Evolutionary conservation across 257 asterid species (phyloP).

Genomic region (Anisodus tanguticus): DNA sequence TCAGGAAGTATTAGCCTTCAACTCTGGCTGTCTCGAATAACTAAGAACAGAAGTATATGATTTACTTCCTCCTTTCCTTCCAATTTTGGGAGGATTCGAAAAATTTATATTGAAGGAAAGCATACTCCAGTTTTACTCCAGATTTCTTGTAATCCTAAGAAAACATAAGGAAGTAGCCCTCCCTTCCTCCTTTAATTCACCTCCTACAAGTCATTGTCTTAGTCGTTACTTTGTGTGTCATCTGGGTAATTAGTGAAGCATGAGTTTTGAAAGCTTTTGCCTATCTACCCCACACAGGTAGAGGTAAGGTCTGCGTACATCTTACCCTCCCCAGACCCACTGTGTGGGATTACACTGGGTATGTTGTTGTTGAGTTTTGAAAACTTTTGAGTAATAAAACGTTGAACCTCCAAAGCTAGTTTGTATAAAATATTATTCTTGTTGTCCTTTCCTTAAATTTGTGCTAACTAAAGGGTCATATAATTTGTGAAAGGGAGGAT

Average conservation of each 20-base stretch:
- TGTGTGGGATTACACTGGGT: too few species aligned
- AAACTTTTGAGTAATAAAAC: not conserved
- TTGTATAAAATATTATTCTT: not conserved
- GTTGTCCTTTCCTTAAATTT: not conserved
- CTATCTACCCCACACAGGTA: too few species aligned
- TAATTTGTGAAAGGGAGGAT: not conserved
- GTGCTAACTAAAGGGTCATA: not conserved
- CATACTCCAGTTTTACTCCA: not conserved
- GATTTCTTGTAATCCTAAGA: not conserved
- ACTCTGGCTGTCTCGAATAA: not conserved
- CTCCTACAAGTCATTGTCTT: not conserved
- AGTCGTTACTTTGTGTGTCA: not conserved
- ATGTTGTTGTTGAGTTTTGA: too few species aligned
- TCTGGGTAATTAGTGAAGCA: not conserved
- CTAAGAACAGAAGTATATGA: not conserved
- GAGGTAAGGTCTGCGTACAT: too few species aligned
- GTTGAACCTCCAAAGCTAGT: not conserved
- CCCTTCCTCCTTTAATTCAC: not conserved
- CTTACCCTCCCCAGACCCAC: too few species aligned
- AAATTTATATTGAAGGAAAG: not conserved
- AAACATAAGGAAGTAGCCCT: constrained; percentile 3
- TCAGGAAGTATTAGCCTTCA: not conserved
- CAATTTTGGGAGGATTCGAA: not conserved
- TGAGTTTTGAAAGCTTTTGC: not conserved
- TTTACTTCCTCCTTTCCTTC: not conserved